These are phyloP conservation scores for Cymbomonas tetramitiformis DNA, from an alignment of 139 green algal genomes.

Conservation along the genomic window DNA sequence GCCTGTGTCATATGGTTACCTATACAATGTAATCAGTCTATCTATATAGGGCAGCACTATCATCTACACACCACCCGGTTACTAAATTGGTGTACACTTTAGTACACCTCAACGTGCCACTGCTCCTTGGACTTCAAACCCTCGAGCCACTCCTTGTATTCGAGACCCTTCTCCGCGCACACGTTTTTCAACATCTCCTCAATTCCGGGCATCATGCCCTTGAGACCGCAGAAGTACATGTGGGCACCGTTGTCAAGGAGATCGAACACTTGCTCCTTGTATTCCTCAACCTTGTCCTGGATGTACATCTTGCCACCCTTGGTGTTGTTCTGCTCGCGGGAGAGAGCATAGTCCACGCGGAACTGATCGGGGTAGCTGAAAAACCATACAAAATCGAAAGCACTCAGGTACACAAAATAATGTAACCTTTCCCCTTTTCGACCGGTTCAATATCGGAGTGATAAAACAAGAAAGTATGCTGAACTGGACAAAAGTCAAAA, in stretches of 20 bases:
- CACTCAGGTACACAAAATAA: too few relatives aligned
- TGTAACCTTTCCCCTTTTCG: too few relatives aligned
- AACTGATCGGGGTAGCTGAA: conserved; percentile 90
- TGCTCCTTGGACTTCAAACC: conserved; percentile 73
- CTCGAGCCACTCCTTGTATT: conserved; percentile 73
- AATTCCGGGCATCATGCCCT: conserved; percentile 96
- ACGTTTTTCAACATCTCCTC: conserved; percentile 87
- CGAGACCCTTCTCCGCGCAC: conserved; percentile 63
- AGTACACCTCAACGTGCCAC: conserved; percentile 95
- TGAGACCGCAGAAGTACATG: conserved; percentile 99
- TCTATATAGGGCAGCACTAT: too few relatives aligned
- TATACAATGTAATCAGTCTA: too few relatives aligned
- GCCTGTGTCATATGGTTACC: too few relatives aligned
- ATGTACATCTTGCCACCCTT: conserved; percentile 90
- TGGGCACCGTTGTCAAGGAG: conserved; percentile 81
- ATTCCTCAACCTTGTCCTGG: conserved; percentile 92
- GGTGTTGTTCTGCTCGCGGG: conserved; percentile 73
- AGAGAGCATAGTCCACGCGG: conserved; percentile 90
- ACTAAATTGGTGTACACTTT: conserved; percentile 15
- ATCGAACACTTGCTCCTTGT: conserved; percentile 90
- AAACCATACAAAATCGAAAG: too few relatives aligned
- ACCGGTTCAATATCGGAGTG: too few relatives aligned
- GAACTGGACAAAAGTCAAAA: too few relatives aligned
- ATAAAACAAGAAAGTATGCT: too few relatives aligned
- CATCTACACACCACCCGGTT: too few relatives aligned